Evolutionary conservation across 1,284 basidiomycete genomes (phyloP).

Genomic region (Mycena citricolor): DNA sequence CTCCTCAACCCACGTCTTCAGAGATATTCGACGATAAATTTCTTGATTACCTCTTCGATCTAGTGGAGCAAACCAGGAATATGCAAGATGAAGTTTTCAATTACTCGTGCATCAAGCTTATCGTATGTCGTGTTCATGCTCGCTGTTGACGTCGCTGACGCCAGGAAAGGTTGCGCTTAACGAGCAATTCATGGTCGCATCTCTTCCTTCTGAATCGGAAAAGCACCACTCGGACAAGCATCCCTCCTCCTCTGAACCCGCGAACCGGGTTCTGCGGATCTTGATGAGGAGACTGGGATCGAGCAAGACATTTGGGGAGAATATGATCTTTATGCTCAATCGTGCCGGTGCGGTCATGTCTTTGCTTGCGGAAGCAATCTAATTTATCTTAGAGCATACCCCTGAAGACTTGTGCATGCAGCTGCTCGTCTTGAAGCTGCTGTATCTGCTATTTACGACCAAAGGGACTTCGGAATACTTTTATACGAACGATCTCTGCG

Average conservation of each 20-base stretch:
- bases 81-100: constrained; percentile 91
- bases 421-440: constrained; percentile 89
- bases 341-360: constrained; percentile 70
- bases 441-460: constrained; percentile 95
- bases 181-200: constrained; percentile 97
- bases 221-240: constrained; percentile 2
- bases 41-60: constrained; percentile 88
- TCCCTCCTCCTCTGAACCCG: constrained; percentile 33
- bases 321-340: constrained; percentile 99
- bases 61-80: constrained; percentile 89
- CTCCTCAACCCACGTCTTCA: constrained; percentile 32
- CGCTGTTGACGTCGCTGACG: background rate
- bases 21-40: constrained; percentile 82
- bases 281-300: constrained; percentile 81
- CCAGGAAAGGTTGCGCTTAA: constrained; percentile 79
- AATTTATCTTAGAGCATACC: constrained; percentile 72
- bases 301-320: constrained; percentile 95
- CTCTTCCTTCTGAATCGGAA: constrained; percentile 21
- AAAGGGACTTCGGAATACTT: constrained; percentile 94
- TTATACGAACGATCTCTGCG: constrained; percentile 96
- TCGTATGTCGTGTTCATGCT: constrained; percentile 54
- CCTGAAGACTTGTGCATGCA: constrained; percentile 95
- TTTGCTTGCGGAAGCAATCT: too few species aligned
- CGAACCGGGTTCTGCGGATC: constrained; percentile 82
- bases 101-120: constrained; percentile 90